Conservation (phyloP, 768 basidiomycete species). For the Rhodotorula diobovata region DNA sequence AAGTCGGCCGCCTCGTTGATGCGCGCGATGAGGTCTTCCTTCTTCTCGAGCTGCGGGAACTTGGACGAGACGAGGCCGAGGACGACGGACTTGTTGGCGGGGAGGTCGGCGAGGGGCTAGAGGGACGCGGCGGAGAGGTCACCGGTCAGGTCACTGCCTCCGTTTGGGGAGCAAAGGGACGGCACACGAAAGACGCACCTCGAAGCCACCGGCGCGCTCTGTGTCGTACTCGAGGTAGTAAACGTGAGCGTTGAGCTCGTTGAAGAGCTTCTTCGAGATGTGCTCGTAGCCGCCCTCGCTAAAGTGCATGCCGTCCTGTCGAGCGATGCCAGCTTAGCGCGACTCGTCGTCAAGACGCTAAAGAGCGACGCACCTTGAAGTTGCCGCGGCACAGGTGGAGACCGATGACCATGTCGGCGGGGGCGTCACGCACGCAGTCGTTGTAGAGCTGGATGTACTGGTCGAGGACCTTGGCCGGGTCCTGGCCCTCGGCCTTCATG, state of each 20-base stretch:
- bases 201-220: conserved; percentile 43
- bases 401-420: conserved; percentile 43
- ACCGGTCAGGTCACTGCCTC: too few relatives aligned
- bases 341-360: too few relatives aligned
- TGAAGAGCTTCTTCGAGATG: conserved; percentile 45
- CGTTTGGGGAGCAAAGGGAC: neutral
- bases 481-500: conserved; percentile 60
- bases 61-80: conserved; percentile 44
- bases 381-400: conserved; percentile 44
- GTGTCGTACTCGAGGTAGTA: conserved; percentile 46
- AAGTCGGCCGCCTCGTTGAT: conserved; percentile 57
- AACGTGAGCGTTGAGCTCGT: conserved; percentile 40
- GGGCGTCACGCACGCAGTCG: conserved; percentile 40
- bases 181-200: conserved; percentile 4
- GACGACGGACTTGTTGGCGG: conserved; percentile 42
- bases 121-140: neutral
- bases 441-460: conserved; percentile 62
- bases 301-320: conserved; percentile 40
- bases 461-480: conserved; percentile 63
- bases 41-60: conserved; percentile 53
- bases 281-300: conserved; percentile 43
- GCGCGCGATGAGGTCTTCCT: conserved; percentile 54
- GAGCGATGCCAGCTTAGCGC: too few relatives aligned
- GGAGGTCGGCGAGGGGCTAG: conserved; percentile 43
- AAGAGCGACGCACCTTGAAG: conserved; percentile 2